Evolutionary conservation across 805 yeast species (phyloP).

Genomic region (Candida takata): DNA sequence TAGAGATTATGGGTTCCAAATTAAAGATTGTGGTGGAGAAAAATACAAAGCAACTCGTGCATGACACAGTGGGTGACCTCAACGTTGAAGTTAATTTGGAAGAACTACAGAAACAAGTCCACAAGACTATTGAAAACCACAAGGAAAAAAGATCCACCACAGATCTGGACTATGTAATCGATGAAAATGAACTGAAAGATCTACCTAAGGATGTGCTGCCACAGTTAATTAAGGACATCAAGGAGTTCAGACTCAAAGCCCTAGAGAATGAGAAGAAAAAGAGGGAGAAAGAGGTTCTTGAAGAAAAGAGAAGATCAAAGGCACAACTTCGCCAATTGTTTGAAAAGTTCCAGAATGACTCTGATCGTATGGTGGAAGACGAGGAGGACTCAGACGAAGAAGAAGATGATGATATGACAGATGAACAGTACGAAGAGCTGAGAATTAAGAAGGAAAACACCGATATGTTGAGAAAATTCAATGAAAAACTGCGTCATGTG

Average conservation of each 20-base stretch:
- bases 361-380: slow-evolving; percentile 13
- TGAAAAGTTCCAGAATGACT: slow-evolving; percentile 30
- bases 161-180: slow-evolving; percentile 39
- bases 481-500: slow-evolving; percentile 13
- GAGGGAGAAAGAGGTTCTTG: slow-evolving; percentile 39
- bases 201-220: slow-evolving; percentile 49
- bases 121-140: slow-evolving; percentile 2
- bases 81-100: neutral
- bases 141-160: slow-evolving; percentile 2
- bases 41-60: slow-evolving; percentile 8
- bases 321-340: slow-evolving; percentile 39
- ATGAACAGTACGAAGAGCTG: slow-evolving; percentile 27
- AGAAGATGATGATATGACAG: slow-evolving; percentile 25
- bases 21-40: slow-evolving; percentile 5
- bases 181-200: slow-evolving; percentile 49
- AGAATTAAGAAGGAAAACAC: slow-evolving; percentile 20
- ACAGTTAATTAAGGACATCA: slow-evolving; percentile 43
- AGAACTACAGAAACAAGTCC: neutral
- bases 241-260: slow-evolving; percentile 50
- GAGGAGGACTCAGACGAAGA: slow-evolving; percentile 18
- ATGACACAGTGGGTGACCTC: slow-evolving; percentile 8
- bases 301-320: slow-evolving; percentile 44
- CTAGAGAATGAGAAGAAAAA: slow-evolving; percentile 44
- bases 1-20: slow-evolving; percentile 2
- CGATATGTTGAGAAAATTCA: slow-evolving; percentile 17